phyloP scores from a whole-genome alignment of 805 yeast genomes.

The Starmera pachycereana region DNA sequence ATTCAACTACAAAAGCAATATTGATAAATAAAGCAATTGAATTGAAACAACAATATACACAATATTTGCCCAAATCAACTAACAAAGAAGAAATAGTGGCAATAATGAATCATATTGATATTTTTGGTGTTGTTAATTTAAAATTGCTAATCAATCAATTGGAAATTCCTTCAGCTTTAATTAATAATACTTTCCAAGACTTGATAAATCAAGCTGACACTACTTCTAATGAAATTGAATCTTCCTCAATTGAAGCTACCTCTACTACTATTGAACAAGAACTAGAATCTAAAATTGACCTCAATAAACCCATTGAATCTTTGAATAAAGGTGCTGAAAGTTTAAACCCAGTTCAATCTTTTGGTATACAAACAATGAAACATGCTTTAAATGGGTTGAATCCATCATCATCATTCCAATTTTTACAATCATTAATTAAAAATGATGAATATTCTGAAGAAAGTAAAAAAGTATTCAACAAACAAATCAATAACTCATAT shows the following conservation, averaged over 20 bases:
- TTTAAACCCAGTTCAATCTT: conserved; percentile 60
- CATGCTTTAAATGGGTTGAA: conserved; percentile 53
- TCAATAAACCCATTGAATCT: not conserved
- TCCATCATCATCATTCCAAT: conserved; percentile 9
- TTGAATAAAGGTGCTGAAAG: conserved; percentile 44
- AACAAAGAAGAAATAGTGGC: conserved; percentile 11
- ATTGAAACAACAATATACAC: conserved; percentile 8
- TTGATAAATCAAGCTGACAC: conserved; percentile 8
- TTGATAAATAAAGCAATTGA: conserved; percentile 35
- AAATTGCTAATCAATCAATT: conserved; percentile 14
- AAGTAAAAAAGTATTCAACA: no score
- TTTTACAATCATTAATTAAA: no score
- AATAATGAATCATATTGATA: conserved; percentile 28
- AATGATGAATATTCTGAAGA: no score
- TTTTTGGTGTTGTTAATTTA: conserved; percentile 39
- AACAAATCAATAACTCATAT: no score
- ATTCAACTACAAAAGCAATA: conserved; percentile 53
- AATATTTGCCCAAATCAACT: conserved; percentile 6
- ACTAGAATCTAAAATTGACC: not conserved
- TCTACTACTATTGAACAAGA: not conserved
- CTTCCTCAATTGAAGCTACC: not conserved
- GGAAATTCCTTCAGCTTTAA: conserved; percentile 11
- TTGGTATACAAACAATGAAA: conserved; percentile 70
- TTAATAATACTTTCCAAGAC: conserved; percentile 27
- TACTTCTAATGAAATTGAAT: not conserved